Conservation (phyloP, 1,139 yeast species). For the Blastobotrys aristatus region DNA sequence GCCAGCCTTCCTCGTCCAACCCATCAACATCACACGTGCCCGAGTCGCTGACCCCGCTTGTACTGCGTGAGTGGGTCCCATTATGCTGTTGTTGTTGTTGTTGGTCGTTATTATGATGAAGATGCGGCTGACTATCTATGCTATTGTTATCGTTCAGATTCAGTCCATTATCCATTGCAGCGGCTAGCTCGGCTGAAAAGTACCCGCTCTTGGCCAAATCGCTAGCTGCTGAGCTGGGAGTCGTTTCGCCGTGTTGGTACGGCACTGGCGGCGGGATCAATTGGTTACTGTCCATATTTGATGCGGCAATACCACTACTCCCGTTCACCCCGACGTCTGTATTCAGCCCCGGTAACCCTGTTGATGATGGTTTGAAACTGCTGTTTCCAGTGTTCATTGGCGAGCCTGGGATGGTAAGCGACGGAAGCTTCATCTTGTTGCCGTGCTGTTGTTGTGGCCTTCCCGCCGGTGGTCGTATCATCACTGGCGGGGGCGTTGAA, state of each 20-base stretch:
- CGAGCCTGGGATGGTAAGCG: conserved; percentile 27
- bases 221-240: conserved; percentile 21
- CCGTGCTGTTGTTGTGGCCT: conserved; percentile 13
- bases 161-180: conserved; percentile 29
- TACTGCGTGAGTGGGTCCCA: conserved; percentile 4
- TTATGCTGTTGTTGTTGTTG: conserved; percentile 4
- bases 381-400: not conserved
- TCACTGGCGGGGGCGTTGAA: not conserved
- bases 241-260: conserved; percentile 8
- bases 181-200: conserved; percentile 37
- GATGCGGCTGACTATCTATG: too few species aligned
- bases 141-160: not conserved
- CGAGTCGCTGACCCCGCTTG: not conserved
- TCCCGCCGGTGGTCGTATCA: conserved; percentile 3
- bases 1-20: conserved; percentile 78
- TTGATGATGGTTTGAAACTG: not conserved
- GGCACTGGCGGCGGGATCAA: conserved; percentile 12
- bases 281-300: not conserved
- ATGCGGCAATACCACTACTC: not conserved
- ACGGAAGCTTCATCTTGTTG: conserved; percentile 33
- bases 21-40: conserved; percentile 43
- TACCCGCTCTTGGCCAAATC: conserved; percentile 25
- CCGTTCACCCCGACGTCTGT: not conserved
- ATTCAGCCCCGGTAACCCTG: not conserved
- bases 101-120: conserved; percentile 6